Conservation (phyloP, 331 rosid genomes). For the Quercus phellos region DNA sequence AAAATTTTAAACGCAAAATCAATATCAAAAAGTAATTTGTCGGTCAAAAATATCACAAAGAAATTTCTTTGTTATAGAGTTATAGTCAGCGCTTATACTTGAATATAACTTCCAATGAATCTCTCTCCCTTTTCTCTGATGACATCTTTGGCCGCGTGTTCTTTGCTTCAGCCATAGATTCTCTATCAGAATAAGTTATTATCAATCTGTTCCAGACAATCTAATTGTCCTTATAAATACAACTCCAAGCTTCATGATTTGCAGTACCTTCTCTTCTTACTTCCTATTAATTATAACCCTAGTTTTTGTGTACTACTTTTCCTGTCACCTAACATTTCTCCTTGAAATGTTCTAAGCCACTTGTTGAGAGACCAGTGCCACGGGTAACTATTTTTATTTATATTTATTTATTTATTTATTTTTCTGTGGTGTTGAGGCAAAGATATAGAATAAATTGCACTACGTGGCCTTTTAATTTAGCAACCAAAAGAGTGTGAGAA, state of each 20-base stretch:
- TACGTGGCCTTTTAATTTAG: not conserved
- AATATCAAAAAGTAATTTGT: not conserved
- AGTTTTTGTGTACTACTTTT: not conserved
- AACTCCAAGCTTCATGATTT: not conserved
- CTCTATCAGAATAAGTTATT: slow-evolving; percentile 8
- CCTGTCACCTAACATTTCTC: not conserved
- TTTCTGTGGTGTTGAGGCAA: not conserved
- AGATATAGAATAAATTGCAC: not conserved
- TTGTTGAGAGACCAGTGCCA: not conserved
- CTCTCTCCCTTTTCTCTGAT: slow-evolving; percentile 30
- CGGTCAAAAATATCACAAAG: not conserved
- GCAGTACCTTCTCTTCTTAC: not conserved
- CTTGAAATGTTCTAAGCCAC: not conserved
- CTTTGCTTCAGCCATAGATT: slow-evolving; percentile 43
- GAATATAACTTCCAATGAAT: too few relatives aligned
- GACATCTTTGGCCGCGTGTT: slow-evolving; percentile 45
- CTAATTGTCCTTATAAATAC: not conserved
- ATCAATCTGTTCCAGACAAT: not conserved
- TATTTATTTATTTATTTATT: not conserved
- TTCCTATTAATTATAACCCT: not conserved
- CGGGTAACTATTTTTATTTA: not conserved
- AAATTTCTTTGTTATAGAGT: not conserved
- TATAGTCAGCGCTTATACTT: too few relatives aligned
- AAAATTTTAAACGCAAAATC: not conserved
- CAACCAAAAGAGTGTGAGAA: not conserved